These are phyloP conservation scores for Auricularia auricula-judae DNA, from an alignment of 768 basidiomycete species.

Conservation along the genomic window DNA sequence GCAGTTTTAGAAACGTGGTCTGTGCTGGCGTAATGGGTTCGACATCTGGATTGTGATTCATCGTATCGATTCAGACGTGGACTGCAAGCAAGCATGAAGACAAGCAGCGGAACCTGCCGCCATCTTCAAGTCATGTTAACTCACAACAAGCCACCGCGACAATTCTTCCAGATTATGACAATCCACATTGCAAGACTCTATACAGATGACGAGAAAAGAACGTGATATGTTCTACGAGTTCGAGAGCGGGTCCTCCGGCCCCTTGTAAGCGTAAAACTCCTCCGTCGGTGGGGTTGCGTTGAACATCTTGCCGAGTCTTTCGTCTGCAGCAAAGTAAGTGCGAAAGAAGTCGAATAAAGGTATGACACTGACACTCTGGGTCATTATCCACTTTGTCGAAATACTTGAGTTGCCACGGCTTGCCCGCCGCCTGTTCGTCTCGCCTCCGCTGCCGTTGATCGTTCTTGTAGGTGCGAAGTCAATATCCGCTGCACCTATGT, in stretches of 20 bases:
- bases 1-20: constrained; percentile 74
- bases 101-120: no score
- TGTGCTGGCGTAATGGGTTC: constrained; percentile 79
- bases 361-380: constrained; percentile 45
- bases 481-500: no score
- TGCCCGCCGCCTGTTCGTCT: constrained; percentile 66
- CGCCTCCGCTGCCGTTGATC: constrained; percentile 82
- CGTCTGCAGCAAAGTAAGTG: constrained; percentile 32
- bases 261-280: constrained; percentile 62
- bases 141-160: no score
- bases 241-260: constrained; percentile 4
- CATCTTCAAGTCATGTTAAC: no score
- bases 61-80: no score
- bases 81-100: no score
- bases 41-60: constrained; percentile 17
- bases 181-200: no score
- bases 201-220: no score
- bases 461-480: constrained; percentile 32
- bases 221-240: no score
- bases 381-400: constrained; percentile 64
- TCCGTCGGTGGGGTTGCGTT: constrained; percentile 60
- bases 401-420: constrained; percentile 65
- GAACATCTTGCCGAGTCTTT: constrained; percentile 49
- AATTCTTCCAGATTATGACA: no score
- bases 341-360: neutral